Evolutionary conservation across 2,329 filamentous ascomycete species (phyloP).

Genomic region (Calonectria pauciramosa): DNA sequence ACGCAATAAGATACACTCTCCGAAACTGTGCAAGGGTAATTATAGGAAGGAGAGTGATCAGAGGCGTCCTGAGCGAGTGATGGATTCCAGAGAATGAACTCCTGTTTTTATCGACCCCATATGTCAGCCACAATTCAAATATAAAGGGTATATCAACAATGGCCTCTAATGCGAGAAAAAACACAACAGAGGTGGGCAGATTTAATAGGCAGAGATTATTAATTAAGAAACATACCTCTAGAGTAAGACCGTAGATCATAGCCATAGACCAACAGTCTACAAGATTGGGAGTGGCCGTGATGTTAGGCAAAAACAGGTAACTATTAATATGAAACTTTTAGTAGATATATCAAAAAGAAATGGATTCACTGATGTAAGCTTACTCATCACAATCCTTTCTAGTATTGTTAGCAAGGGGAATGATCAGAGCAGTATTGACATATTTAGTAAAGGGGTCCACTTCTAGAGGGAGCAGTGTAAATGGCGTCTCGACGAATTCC

Average conservation of each 20-base stretch:
- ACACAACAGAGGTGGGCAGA: too few relatives aligned
- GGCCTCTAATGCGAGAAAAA: too few relatives aligned
- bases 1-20: too few relatives aligned
- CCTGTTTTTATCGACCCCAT: too few relatives aligned
- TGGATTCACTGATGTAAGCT: not conserved
- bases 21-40: too few relatives aligned
- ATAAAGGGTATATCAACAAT: too few relatives aligned
- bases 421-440: not conserved
- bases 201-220: too few relatives aligned
- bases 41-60: too few relatives aligned
- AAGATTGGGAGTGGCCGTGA: not conserved
- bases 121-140: too few relatives aligned
- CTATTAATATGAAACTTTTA: not conserved
- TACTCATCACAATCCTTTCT: not conserved
- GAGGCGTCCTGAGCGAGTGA: too few relatives aligned
- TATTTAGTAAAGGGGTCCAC: not conserved
- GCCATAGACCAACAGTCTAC: not conserved
- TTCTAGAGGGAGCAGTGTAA: not conserved
- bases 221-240: too few relatives aligned
- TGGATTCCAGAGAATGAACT: too few relatives aligned
- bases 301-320: not conserved
- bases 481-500: not conserved
- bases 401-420: not conserved
- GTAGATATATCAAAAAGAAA: not conserved
- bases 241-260: not conserved